phyloP scores from a whole-genome alignment of 208 protist genomes.

The Trypanosoma rangeli region DNA sequence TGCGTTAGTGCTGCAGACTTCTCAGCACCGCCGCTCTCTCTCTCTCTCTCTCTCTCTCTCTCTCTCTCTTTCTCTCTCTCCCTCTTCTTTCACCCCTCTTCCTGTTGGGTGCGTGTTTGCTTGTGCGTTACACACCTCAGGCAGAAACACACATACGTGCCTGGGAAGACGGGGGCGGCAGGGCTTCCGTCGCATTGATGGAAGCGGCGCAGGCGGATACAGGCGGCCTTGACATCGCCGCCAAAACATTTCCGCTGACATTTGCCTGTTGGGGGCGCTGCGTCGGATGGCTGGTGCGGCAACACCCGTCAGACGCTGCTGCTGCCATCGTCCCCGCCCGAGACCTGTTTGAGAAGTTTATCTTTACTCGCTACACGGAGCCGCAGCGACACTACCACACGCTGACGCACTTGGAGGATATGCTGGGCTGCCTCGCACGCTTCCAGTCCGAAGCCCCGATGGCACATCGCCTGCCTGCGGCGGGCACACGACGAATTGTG shows the following conservation, averaged over 20 bases:
- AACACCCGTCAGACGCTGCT: not conserved
- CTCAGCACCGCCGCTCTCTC: too few relatives aligned
- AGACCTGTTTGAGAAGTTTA: conserved; percentile 36
- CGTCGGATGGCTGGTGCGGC: not conserved
- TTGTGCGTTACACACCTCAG: not conserved
- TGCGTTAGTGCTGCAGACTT: not conserved
- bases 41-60: not conserved
- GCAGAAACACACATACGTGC: not conserved
- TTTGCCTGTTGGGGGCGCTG: conserved; percentile 28
- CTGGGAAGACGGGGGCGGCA: not conserved
- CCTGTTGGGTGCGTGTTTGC: too few relatives aligned
- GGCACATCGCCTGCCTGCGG: not conserved
- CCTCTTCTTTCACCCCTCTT: not conserved
- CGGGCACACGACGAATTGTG: conserved; percentile 24
- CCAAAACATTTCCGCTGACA: conserved; percentile 2
- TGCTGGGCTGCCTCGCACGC: conserved; percentile 33
- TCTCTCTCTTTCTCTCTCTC: not conserved
- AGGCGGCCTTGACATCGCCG: not conserved
- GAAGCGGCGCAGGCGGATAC: not conserved
- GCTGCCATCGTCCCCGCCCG: not conserved
- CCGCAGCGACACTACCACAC: conserved; percentile 77
- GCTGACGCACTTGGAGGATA: conserved; percentile 57
- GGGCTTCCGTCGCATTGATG: not conserved
- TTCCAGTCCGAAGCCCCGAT: conserved; percentile 21
- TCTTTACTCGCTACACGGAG: conserved; percentile 52